Evolutionary conservation across 768 basidiomycete genomes (phyloP).

Genomic region (Mycena pura): DNA sequence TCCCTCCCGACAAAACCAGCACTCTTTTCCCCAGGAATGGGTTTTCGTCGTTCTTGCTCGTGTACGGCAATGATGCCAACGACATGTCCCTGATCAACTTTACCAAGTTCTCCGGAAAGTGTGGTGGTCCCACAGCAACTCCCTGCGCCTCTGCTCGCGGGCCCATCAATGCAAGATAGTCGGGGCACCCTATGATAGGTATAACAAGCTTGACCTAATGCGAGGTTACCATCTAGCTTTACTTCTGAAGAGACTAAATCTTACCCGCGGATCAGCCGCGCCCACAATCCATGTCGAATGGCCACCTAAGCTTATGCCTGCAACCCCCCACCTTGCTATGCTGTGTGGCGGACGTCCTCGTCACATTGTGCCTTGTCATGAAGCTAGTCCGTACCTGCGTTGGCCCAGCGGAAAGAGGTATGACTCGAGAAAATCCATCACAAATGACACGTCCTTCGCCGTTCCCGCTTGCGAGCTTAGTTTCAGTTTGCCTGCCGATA

Average conservation of each 20-base stretch:
- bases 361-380: no score
- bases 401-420: constrained; percentile 77
- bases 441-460: constrained; percentile 74
- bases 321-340: constrained; percentile 72
- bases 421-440: constrained; percentile 80
- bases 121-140: constrained; percentile 54
- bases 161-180: constrained; percentile 63
- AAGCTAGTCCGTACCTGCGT: no score
- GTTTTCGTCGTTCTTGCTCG: constrained; percentile 46
- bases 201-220: constrained; percentile 53
- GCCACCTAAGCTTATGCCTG: constrained; percentile 84
- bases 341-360: no score
- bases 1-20: constrained; percentile 71
- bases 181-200: constrained; percentile 74
- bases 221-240: constrained; percentile 33
- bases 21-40: constrained; percentile 77
- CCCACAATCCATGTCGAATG: constrained; percentile 83
- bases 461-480: constrained; percentile 69
- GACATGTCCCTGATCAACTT: constrained; percentile 53
- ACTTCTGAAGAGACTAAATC: neutral
- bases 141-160: constrained; percentile 56
- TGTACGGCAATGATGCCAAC: constrained; percentile 52
- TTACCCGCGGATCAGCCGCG: constrained; percentile 28
- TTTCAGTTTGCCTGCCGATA: neutral
- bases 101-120: constrained; percentile 62